A percentile compares a stretch with the other conserved stretches of the same genome.
phyloP scores from a whole-genome alignment of 805 yeast genomes.

The Kodamaea kakaduensis region DNA sequence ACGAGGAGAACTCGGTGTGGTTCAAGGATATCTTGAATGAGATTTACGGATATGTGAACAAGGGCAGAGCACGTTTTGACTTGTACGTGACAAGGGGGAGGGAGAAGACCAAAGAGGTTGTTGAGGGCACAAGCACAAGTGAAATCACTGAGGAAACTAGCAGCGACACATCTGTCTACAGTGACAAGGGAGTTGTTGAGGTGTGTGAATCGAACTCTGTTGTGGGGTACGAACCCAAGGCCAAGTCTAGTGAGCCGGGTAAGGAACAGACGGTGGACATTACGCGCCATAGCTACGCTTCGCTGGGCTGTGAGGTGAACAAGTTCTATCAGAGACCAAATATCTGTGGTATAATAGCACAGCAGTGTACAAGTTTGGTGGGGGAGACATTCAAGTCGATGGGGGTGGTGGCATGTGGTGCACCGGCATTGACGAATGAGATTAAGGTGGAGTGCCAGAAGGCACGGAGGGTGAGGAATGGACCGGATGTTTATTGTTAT shows the following conservation, averaged over 20 bases:
- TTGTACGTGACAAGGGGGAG: slow-evolving; percentile 26
- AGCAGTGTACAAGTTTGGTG: background rate
- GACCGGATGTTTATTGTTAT: slow-evolving; percentile 42
- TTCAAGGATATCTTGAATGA: slow-evolving; percentile 30
- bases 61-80: slow-evolving; percentile 23
- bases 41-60: slow-evolving; percentile 21
- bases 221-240: too few species aligned
- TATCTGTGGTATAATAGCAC: background rate
- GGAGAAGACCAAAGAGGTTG: background rate
- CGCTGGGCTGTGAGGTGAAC: background rate
- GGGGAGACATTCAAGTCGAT: slow-evolving; percentile 20
- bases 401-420: slow-evolving; percentile 43
- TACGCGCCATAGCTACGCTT: too few species aligned
- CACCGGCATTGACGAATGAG: slow-evolving; percentile 25
- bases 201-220: too few species aligned
- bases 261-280: too few species aligned
- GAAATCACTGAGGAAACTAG: background rate
- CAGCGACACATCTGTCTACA: background rate
- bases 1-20: slow-evolving; percentile 30
- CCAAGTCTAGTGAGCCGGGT: too few species aligned
- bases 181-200: too few species aligned
- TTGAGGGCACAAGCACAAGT: background rate
- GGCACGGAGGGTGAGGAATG: slow-evolving; percentile 20
- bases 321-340: slow-evolving; percentile 2
- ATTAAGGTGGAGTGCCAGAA: slow-evolving; percentile 28